phyloP scores from a whole-genome alignment of 2,329 filamentous ascomycete species.

The Trichoderma pleuroti region DNA sequence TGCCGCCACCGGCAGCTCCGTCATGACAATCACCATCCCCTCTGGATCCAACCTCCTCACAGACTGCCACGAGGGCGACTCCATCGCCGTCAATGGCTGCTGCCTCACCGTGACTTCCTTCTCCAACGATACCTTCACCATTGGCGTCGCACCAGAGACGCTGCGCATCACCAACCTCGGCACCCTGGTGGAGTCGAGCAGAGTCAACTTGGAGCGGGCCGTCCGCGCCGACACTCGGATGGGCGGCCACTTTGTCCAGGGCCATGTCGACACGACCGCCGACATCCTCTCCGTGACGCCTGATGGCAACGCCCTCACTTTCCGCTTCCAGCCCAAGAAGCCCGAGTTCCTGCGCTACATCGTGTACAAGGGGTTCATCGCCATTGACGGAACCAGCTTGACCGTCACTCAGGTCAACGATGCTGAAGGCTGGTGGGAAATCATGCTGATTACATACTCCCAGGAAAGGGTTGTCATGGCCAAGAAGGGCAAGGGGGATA shows the following conservation, averaged over 20 bases:
- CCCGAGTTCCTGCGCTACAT: constrained; percentile 74
- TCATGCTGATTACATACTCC: constrained; percentile 97
- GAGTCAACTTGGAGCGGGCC: constrained; percentile 90
- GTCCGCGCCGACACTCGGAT: constrained; percentile 89
- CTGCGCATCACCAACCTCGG: constrained; percentile 95
- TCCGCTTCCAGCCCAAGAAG: constrained; percentile 73
- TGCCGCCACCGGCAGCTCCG: constrained; percentile 83
- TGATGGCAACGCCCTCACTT: constrained; percentile 87
- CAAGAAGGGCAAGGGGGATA: constrained; percentile 71
- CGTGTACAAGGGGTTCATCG: constrained; percentile 94
- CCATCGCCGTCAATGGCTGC: constrained; percentile 91
- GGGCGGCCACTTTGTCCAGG: constrained; percentile 97
- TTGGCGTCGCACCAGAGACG: constrained; percentile 93
- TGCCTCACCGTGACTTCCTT: constrained; percentile 81
- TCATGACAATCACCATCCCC: constrained; percentile 75
- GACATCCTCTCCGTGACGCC: constrained; percentile 67
- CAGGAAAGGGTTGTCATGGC: constrained; percentile 87
- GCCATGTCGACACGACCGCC: constrained; percentile 90
- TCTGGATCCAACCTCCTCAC: constrained; percentile 68
- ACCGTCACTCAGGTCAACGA: constrained; percentile 88
- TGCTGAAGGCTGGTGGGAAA: constrained; percentile 77
- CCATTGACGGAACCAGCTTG: constrained; percentile 89
- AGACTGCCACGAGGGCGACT: constrained; percentile 85
- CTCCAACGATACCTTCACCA: constrained; percentile 64
- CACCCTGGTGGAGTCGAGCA: constrained; percentile 58